These are phyloP conservation scores for Dendrostoma leiphaemia DNA, from an alignment of 2,329 filamentous ascomycete species.

Conservation along the genomic window DNA sequence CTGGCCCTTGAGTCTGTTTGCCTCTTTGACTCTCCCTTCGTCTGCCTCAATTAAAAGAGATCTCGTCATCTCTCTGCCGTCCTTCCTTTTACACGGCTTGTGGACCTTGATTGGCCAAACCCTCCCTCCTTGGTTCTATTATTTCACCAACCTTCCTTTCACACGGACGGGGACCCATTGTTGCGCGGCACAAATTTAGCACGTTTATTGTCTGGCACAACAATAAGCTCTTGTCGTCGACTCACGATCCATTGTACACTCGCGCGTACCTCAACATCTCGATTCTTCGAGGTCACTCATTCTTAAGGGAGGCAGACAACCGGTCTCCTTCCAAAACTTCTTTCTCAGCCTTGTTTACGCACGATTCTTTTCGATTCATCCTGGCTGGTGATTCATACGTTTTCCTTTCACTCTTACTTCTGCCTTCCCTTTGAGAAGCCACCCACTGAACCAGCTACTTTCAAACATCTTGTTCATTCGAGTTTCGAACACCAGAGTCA, in stretches of 20 bases:
- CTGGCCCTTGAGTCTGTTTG: slow-evolving; percentile 9
- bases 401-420: neutral
- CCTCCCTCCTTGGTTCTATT: slow-evolving; percentile 12
- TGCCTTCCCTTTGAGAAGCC: neutral
- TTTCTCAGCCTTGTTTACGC: neutral
- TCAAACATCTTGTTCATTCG: neutral
- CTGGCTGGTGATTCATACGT: slow-evolving; percentile 1
- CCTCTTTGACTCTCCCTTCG: slow-evolving; percentile 5
- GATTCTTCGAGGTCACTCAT: neutral
- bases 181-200: slow-evolving; percentile 14
- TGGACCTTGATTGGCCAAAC: slow-evolving; percentile 3
- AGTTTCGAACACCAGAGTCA: neutral
- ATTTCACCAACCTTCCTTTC: slow-evolving; percentile 14
- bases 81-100: slow-evolving; percentile 30
- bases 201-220: slow-evolving; percentile 21
- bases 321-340: neutral
- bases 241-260: slow-evolving; percentile 12
- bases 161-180: slow-evolving; percentile 14
- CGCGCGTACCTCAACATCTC: slow-evolving; percentile 5
- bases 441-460: neutral
- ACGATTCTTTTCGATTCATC: neutral
- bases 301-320: neutral
- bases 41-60: neutral
- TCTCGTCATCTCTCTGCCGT: slow-evolving; percentile 22
- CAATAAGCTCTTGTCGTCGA: slow-evolving; percentile 13